A percentile compares a stretch with the other conserved stretches of the same genome.
These are phyloP conservation scores for Plasmodium fragile DNA, from an alignment of 169 alveolate species.

Conservation along the genomic window DNA sequence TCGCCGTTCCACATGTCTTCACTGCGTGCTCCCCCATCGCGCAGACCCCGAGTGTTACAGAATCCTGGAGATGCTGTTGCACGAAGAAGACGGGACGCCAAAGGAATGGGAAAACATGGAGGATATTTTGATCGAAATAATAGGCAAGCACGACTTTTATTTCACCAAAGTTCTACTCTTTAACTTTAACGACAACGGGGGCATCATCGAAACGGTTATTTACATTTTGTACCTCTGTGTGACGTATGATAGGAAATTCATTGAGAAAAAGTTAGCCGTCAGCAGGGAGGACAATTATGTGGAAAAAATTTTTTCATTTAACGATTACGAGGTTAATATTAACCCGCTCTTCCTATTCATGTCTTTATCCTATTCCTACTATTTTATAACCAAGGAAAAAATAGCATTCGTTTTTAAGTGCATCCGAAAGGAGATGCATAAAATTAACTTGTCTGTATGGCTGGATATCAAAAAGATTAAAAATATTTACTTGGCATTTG, in stretches of 20 bases:
- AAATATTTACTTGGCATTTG: slow-evolving; percentile 62
- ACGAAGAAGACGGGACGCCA: slow-evolving; percentile 26
- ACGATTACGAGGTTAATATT: slow-evolving; percentile 24
- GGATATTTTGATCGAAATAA: slow-evolving; percentile 55
- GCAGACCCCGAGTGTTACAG: slow-evolving; percentile 45
- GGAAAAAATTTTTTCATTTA: slow-evolving; percentile 38
- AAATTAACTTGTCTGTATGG: slow-evolving; percentile 46
- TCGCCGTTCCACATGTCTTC: neutral
- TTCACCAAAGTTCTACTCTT: slow-evolving; percentile 50
- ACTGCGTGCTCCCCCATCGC: neutral
- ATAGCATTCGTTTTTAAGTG: slow-evolving; percentile 24
- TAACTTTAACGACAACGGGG: slow-evolving; percentile 71
- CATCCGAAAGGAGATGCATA: slow-evolving; percentile 52
- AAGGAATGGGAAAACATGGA: slow-evolving; percentile 8
- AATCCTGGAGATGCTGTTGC: slow-evolving; percentile 46
- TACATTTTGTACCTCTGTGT: slow-evolving; percentile 55
- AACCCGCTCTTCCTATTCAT: slow-evolving; percentile 66
- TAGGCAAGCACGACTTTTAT: slow-evolving; percentile 60
- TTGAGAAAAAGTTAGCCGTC: slow-evolving; percentile 36
- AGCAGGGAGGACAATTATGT: slow-evolving; percentile 52
- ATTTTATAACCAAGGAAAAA: slow-evolving; percentile 59
- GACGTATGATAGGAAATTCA: slow-evolving; percentile 43
- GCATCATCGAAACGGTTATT: slow-evolving; percentile 63
- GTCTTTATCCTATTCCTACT: slow-evolving; percentile 66
- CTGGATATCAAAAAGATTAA: slow-evolving; percentile 51